phyloP scores from a whole-genome alignment of 2,329 filamentous ascomycete genomes.

The Passalora sequoiae region DNA sequence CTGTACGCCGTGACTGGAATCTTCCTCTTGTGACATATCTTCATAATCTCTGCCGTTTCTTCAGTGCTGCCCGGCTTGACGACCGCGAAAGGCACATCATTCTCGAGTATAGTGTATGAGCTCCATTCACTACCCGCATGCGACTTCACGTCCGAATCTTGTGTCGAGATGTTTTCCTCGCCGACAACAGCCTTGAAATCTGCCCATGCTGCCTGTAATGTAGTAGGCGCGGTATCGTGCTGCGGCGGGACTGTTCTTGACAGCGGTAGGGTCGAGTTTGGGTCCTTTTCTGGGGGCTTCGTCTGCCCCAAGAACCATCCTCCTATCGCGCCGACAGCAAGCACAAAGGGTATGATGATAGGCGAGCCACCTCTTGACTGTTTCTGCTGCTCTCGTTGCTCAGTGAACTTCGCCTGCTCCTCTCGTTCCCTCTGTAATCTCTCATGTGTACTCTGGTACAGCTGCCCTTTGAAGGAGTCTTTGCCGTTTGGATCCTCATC shows the following conservation, averaged over 20 bases:
- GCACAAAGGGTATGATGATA: constrained; percentile 37
- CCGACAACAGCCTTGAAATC: constrained; percentile 59
- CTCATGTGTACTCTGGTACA: constrained; percentile 58
- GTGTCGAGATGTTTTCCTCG: constrained; percentile 58
- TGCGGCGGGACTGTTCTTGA: constrained; percentile 43
- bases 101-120: constrained; percentile 43
- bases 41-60: constrained; percentile 82
- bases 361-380: constrained; percentile 24
- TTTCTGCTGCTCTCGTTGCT: constrained; percentile 31
- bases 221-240: constrained; percentile 53
- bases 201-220: constrained; percentile 59
- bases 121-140: constrained; percentile 62
- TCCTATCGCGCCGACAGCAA: constrained; percentile 47
- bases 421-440: constrained; percentile 55
- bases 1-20: constrained; percentile 86
- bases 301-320: constrained; percentile 54
- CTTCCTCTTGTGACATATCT: constrained; percentile 71
- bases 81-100: constrained; percentile 54
- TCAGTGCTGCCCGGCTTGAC: constrained; percentile 73
- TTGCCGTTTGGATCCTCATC: constrained; percentile 30
- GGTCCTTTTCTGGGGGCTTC: constrained; percentile 41
- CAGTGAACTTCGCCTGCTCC: constrained; percentile 50
- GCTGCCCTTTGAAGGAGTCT: constrained; percentile 54
- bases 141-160: constrained; percentile 48
- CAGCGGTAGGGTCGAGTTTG: constrained; percentile 55